Evolutionary conservation across 1,284 basidiomycete genomes (phyloP).

Genomic region (Ganoderma leucocontextum): DNA sequence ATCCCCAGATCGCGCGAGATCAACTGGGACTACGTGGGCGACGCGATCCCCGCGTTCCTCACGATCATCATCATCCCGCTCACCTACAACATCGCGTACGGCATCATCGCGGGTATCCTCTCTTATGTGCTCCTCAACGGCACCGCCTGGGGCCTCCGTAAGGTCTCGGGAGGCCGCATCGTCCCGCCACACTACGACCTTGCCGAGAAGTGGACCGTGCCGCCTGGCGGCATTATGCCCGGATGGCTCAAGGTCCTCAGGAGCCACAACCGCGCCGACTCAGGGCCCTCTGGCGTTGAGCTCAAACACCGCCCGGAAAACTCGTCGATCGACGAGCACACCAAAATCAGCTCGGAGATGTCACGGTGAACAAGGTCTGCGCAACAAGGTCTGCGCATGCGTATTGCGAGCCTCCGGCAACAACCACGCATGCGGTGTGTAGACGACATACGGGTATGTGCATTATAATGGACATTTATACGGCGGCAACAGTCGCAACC

Average conservation of each 20-base stretch:
- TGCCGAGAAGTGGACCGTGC: slow-evolving; percentile 73
- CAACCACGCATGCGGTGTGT: neutral
- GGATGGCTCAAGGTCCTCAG: slow-evolving; percentile 58
- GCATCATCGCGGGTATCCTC: slow-evolving; percentile 83
- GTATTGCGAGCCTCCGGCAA: neutral
- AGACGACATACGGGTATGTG: neutral
- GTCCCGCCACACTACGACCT: slow-evolving; percentile 72
- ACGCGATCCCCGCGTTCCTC: slow-evolving; percentile 86
- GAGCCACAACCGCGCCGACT: slow-evolving; percentile 2
- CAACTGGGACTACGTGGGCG: slow-evolving; percentile 91
- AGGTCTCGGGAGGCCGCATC: slow-evolving; percentile 65
- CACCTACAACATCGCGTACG: slow-evolving; percentile 90
- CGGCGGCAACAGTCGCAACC: too few species aligned
- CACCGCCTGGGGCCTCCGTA: slow-evolving; percentile 66
- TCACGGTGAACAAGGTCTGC: slow-evolving; percentile 5
- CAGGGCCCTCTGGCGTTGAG: neutral
- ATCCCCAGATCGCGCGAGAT: slow-evolving; percentile 73
- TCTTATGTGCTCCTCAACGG: slow-evolving; percentile 82
- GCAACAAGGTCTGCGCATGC: too few species aligned
- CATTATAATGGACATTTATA: slow-evolving; percentile 1
- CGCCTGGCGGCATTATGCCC: slow-evolving; percentile 74
- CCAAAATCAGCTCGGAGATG: slow-evolving; percentile 19
- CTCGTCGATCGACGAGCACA: slow-evolving; percentile 28
- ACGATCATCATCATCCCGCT: slow-evolving; percentile 81
- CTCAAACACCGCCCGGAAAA: neutral